These are phyloP conservation scores for Kurtzmaniella cleridarum DNA, from an alignment of 805 yeast genomes.

Conservation along the genomic window DNA sequence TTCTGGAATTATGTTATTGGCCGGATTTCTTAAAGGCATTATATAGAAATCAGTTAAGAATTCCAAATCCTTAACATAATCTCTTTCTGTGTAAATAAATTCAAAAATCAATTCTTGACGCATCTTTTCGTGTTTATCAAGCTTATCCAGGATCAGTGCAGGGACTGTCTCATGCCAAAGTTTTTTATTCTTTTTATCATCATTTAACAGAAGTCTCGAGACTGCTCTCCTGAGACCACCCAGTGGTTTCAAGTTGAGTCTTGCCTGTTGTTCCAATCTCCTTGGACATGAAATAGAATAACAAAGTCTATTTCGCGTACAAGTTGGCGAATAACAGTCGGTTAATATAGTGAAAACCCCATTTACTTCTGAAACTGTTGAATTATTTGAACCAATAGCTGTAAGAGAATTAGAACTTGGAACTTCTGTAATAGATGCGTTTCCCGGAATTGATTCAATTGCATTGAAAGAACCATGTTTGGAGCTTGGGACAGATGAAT, in stretches of 20 bases:
- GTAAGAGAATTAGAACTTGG: conserved; percentile 14
- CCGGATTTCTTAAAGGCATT: conserved; percentile 77
- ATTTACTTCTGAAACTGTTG: conserved; percentile 47
- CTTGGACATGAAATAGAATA: conserved; percentile 96
- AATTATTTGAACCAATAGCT: conserved; percentile 9
- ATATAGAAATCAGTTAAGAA: conserved; percentile 91
- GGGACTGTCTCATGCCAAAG: conserved; percentile 94
- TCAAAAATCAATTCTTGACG: conserved; percentile 95
- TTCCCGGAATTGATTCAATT: conserved; percentile 7
- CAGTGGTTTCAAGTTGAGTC: conserved; percentile 81
- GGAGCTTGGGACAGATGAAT: conserved; percentile 16
- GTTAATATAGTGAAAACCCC: conserved; percentile 92
- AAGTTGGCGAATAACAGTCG: conserved; percentile 95
- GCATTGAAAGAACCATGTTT: conserved; percentile 25
- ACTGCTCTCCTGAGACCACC: conserved; percentile 80
- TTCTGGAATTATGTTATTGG: conserved; percentile 73
- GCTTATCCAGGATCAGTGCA: conserved; percentile 64
- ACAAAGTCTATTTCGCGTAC: conserved; percentile 81
- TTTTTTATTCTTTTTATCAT: conserved; percentile 67
- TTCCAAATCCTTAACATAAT: conserved; percentile 91
- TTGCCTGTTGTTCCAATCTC: conserved; percentile 90
- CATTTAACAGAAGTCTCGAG: conserved; percentile 61
- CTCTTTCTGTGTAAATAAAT: conserved; percentile 88
- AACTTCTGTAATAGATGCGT: conserved; percentile 12
- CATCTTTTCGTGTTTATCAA: conserved; percentile 81